These are phyloP conservation scores for Annona cherimola DNA, from an alignment of 164 flowering plant genomes.

Conservation along the genomic window DNA sequence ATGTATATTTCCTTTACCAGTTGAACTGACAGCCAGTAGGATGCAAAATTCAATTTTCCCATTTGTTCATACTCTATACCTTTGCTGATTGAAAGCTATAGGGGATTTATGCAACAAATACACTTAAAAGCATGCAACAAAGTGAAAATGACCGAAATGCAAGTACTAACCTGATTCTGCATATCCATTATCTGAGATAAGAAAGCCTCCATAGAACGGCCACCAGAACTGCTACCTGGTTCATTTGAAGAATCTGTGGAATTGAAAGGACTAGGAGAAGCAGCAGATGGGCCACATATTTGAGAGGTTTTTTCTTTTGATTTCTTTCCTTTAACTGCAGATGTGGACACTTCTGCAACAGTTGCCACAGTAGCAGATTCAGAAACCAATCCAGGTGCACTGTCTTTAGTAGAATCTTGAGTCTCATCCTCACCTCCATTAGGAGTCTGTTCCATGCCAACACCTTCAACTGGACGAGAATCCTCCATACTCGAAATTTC, in stretches of 20 bases:
- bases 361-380: constrained; percentile 26
- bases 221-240: constrained; percentile 37
- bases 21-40: no score
- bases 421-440: constrained; percentile 39
- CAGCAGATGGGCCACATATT: constrained; percentile 37
- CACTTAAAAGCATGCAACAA: not conserved
- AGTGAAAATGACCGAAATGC: not conserved
- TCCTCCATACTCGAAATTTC: constrained; percentile 42
- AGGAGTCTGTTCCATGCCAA: constrained; percentile 28
- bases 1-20: no score
- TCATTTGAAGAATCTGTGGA: constrained; percentile 54
- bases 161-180: constrained; percentile 56
- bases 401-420: constrained; percentile 38
- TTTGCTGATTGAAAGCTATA: not conserved
- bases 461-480: constrained; percentile 39
- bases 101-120: not conserved
- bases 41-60: no score
- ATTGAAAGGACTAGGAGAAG: constrained; percentile 42
- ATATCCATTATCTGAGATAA: constrained; percentile 37
- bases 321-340: constrained; percentile 49
- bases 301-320: constrained; percentile 57
- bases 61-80: no score
- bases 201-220: constrained; percentile 34
- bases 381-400: constrained; percentile 23
- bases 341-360: constrained; percentile 28